A percentile compares a stretch with the other conserved stretches of the same genome.
Evolutionary conservation across 495 filamentous ascomycete species (phyloP).

Genomic region (Filosporella fistucella): DNA sequence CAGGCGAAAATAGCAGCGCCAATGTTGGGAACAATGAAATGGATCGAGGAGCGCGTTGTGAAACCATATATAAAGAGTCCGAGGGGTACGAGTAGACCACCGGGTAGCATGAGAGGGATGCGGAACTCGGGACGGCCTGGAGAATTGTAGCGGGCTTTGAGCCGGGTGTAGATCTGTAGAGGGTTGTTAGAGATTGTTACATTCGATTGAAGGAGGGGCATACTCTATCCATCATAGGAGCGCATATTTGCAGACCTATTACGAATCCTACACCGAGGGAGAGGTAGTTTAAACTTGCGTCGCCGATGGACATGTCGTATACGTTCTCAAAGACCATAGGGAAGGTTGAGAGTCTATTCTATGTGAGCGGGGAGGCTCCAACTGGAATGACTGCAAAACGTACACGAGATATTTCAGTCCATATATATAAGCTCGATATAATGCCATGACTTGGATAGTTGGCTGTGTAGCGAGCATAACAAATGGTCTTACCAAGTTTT

Average conservation of each 20-base stretch:
- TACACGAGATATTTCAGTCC: slow-evolving; percentile 70
- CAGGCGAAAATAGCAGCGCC: slow-evolving; percentile 54
- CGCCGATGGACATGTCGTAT: slow-evolving; percentile 57
- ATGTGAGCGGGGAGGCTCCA: too few relatives aligned
- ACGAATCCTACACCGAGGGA: slow-evolving; percentile 52
- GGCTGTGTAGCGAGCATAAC: slow-evolving; percentile 54
- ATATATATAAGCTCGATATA: slow-evolving; percentile 67
- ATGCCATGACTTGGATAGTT: slow-evolving; percentile 54
- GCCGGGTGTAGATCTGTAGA: slow-evolving; percentile 47
- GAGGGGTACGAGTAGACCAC: slow-evolving; percentile 52
- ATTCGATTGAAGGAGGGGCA: background rate
- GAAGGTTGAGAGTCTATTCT: slow-evolving; percentile 67
- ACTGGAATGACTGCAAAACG: too few relatives aligned
- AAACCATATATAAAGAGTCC: slow-evolving; percentile 73
- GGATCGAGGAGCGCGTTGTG: slow-evolving; percentile 53
- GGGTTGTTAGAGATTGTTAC: background rate
- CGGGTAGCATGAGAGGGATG: slow-evolving; percentile 56
- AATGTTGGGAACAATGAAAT: slow-evolving; percentile 74
- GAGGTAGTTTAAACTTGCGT: slow-evolving; percentile 62
- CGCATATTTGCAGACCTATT: slow-evolving; percentile 41
- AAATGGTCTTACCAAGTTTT: slow-evolving; percentile 54
- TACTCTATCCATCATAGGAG: slow-evolving; percentile 29
- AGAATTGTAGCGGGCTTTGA: slow-evolving; percentile 55
- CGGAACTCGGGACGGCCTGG: slow-evolving; percentile 63
- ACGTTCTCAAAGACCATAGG: slow-evolving; percentile 54